A percentile compares a stretch with the other conserved stretches of the same genome.
Evolutionary conservation across 73 alveolate genomes (phyloP).

Genomic region (Paramecium octaurelia): DNA sequence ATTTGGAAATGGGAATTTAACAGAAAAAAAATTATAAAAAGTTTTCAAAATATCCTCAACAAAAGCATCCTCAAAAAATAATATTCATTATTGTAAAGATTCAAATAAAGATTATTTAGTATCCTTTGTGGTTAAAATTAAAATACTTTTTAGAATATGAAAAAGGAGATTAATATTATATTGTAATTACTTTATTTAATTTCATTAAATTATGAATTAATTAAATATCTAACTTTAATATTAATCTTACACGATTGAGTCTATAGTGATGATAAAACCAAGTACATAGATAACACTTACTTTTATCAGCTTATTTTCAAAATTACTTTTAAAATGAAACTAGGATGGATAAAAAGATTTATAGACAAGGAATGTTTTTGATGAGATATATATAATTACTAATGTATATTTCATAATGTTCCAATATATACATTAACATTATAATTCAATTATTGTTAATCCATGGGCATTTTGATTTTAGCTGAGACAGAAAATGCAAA

Average conservation of each 20-base stretch:
- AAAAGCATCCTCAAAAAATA: slow-evolving; percentile 27
- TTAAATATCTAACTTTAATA: no score
- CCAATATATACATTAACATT: slow-evolving; percentile 24
- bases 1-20: slow-evolving; percentile 56
- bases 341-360: no score
- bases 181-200: no score
- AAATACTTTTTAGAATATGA: slow-evolving; percentile 80
- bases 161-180: slow-evolving; percentile 89
- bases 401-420: neutral
- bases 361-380: no score
- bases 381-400: neutral
- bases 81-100: slow-evolving; percentile 61
- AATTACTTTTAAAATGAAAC: no score
- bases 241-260: no score
- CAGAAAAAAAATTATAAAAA: slow-evolving; percentile 15
- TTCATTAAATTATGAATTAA: no score
- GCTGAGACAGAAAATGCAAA: neutral
- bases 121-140: slow-evolving; percentile 64
- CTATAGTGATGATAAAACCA: no score
- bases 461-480: slow-evolving; percentile 12
- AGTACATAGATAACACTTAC: no score
- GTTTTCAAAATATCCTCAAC: slow-evolving; percentile 44
- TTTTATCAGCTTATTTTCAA: no score
- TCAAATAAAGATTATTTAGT: slow-evolving; percentile 78
- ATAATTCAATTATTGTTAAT: neutral